Base-by-base conservation (phyloP, 768 basidiomycete species). In the Gloeostereum incarnatum region DNA sequence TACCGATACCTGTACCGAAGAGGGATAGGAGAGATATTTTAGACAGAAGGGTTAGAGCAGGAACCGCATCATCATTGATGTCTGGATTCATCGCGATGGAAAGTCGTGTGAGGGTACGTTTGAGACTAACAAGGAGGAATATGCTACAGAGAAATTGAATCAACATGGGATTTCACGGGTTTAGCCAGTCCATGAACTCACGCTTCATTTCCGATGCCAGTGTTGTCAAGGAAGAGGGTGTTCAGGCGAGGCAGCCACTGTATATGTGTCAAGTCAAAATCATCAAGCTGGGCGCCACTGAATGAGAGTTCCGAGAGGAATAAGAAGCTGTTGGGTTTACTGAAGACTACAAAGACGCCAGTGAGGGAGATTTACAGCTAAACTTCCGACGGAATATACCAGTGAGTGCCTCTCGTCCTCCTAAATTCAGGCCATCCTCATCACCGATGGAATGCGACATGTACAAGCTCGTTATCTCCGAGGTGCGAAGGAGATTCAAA, bases 191-290 rank as follows among this genome's bases (percentile, higher is more conserved):
- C 14, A 23, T 6, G 14, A 14, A 49, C 71, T 34, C 41, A 79
- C 80, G 68, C 73, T 65, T 81, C 78, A 46, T 81, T 75, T 26
- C 71, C 64, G 23, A 81, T 71, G 8, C 66, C 64, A 6, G 77
- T 77, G 41, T 69, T 62, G 47, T 69, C 65, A 16, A 80, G 55
- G 26, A 60, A 50, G 22, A 81, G 58, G 9, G 51, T 58, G 4
- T 62, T 52, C 8, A 81, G 63, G 32, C 58, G 63, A 3, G 71
- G 75, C 11, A 81, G 65, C 42, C 68, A 69, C 39, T 73, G 71
- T 16, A 81, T 65, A 39, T 71, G 56, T 10, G 59, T 53, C 13
- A 82, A 48, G 43, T 76, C 71, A 31, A 61, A 60, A 46, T 78
- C 68, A 20, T 57, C 47, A 5, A 81, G 51, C 9, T 45, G 56